A percentile compares a stretch with the other conserved stretches of the same genome.
phyloP scores from a whole-genome alignment of 352 stramenopile species.

The Pythium angustatum region DNA sequence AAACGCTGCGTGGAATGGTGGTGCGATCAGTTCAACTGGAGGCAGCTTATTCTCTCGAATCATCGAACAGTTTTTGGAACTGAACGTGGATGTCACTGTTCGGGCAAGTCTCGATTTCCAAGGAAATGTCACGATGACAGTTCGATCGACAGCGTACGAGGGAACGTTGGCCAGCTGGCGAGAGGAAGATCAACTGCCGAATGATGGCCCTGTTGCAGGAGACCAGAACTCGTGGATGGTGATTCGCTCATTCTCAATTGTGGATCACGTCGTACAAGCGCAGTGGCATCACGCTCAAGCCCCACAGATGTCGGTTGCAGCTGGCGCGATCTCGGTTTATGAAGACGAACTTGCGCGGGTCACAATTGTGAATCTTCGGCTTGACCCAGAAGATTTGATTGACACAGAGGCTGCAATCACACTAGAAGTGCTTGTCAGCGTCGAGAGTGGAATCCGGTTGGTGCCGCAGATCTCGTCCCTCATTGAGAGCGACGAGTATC shows the following conservation, averaged over 20 bases:
- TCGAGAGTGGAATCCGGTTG: conserved; percentile 3
- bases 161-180: conserved; percentile 6
- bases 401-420: not conserved
- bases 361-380: not conserved
- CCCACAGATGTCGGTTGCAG: not conserved
- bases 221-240: conserved; percentile 12
- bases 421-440: conserved; percentile 3
- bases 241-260: conserved; percentile 9
- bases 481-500: not conserved
- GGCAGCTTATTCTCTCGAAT: not conserved
- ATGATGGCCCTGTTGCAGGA: not conserved
- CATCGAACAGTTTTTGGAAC: not conserved
- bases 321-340: conserved; percentile 1
- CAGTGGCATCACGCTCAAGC: conserved; percentile 20
- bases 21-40: not conserved
- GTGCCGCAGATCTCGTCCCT: not conserved
- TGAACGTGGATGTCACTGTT: not conserved
- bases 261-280: conserved; percentile 9
- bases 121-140: not conserved
- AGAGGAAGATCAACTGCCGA: not conserved
- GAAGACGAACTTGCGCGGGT: conserved; percentile 22
- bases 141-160: conserved; percentile 17
- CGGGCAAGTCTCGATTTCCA: conserved; percentile 1
- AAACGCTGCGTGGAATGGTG: not conserved
- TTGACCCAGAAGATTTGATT: not conserved